These are phyloP conservation scores for Croton setiger DNA, from an alignment of 441 rosid genomes.

Conservation along the genomic window DNA sequence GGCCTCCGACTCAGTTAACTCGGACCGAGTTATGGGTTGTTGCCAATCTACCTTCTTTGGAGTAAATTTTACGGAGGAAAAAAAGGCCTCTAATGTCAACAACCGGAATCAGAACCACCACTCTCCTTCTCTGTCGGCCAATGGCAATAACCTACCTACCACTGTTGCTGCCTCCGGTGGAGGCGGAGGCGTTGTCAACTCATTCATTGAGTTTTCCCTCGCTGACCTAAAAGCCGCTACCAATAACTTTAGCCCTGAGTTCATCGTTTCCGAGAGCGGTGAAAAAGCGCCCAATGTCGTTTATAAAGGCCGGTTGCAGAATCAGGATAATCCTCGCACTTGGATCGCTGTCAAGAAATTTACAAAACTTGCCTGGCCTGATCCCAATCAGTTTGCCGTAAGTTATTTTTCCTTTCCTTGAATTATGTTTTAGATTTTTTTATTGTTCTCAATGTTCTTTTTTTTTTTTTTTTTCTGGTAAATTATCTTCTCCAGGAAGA, in stretches of 20 bases:
- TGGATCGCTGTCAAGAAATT: constrained; percentile 75
- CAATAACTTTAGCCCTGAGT: constrained; percentile 67
- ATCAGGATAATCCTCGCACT: constrained; percentile 38
- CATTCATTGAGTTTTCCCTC: constrained; percentile 63
- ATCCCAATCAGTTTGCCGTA: constrained; percentile 89
- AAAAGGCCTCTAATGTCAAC: constrained; percentile 7
- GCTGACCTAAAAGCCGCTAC: constrained; percentile 82
- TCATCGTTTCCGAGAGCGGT: constrained; percentile 67
- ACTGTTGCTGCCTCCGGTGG: constrained; percentile 33
- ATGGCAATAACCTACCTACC: constrained; percentile 24
- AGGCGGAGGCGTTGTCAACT: constrained; percentile 16
- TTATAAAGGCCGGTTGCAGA: constrained; percentile 63
- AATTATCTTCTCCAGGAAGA: constrained; percentile 43
- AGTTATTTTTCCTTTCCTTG: constrained; percentile 1
- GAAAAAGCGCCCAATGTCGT: constrained; percentile 76
- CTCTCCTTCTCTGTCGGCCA: constrained; percentile 29
- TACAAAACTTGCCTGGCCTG: constrained; percentile 76
- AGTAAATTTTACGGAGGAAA: constrained; percentile 24
- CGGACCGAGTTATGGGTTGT: constrained; percentile 70
- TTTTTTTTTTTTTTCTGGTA: not conserved
- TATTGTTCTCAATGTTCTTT: constrained; percentile 25
- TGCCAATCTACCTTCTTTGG: constrained; percentile 54
- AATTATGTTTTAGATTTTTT: not conserved
- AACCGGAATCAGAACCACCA: constrained; percentile 9
- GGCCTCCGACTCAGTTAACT: constrained; percentile 35